Conservation (phyloP, 805 yeast species). For the Schwanniomyces pseudopolymorphus region DNA sequence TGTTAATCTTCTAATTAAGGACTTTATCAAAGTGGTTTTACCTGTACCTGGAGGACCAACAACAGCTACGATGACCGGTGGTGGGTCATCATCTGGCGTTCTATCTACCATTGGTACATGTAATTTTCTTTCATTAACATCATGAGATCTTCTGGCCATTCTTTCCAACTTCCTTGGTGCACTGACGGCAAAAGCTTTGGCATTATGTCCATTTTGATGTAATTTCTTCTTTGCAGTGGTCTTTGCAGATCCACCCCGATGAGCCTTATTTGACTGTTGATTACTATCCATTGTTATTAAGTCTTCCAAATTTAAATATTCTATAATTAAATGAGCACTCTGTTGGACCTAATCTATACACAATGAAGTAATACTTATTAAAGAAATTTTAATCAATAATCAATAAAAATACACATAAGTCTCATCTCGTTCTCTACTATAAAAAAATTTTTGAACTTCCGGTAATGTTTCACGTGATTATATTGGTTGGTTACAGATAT, state of each 20-base stretch:
- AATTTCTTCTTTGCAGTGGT: slow-evolving; percentile 80
- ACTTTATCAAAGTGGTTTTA: slow-evolving; percentile 87
- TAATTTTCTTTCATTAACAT: slow-evolving; percentile 74
- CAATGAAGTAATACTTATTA: not conserved
- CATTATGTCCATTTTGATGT: slow-evolving; percentile 73
- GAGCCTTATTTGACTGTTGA: slow-evolving; percentile 76
- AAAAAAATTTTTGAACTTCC: slow-evolving; percentile 4
- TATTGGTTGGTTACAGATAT: not conserved
- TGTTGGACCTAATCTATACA: not conserved
- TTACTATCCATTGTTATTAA: slow-evolving; percentile 12
- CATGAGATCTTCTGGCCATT: slow-evolving; percentile 82
- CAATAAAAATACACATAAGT: not conserved
- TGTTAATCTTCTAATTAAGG: slow-evolving; percentile 82
- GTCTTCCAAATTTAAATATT: not conserved
- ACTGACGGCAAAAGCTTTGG: slow-evolving; percentile 44
- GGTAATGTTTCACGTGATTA: not conserved
- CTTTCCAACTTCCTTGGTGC: slow-evolving; percentile 82
- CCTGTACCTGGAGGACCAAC: slow-evolving; percentile 99
- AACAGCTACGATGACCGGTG: slow-evolving; percentile 93
- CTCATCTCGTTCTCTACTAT: not conserved
- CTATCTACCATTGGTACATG: slow-evolving; percentile 98
- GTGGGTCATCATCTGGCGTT: slow-evolving; percentile 96
- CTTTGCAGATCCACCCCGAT: slow-evolving; percentile 55
- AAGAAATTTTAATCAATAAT: not conserved
- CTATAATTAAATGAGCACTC: not conserved